phyloP scores from a whole-genome alignment of 306 rosid genomes.

The Inga leiocalycina region DNA sequence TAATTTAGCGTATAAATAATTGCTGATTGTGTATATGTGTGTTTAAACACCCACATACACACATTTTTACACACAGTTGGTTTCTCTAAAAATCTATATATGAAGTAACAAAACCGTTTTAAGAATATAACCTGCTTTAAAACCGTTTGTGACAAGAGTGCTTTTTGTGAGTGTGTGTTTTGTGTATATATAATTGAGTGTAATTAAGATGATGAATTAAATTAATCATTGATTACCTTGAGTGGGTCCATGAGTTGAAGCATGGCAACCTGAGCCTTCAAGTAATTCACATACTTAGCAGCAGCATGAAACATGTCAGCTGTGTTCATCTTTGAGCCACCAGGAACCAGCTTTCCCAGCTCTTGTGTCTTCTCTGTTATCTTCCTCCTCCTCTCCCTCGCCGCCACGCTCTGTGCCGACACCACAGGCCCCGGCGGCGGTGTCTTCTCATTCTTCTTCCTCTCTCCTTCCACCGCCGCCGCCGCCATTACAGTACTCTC shows the following conservation, averaged over 20 bases:
- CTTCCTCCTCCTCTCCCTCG: slow-evolving; percentile 84
- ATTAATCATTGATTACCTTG: slow-evolving; percentile 25
- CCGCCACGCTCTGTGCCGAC: slow-evolving; percentile 75
- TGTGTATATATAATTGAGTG: too few species aligned
- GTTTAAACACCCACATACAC: too few species aligned
- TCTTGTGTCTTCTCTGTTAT: slow-evolving; percentile 79
- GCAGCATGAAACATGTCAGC: slow-evolving; percentile 90
- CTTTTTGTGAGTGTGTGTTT: too few species aligned
- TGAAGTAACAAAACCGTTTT: too few species aligned
- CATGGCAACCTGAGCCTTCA: slow-evolving; percentile 69
- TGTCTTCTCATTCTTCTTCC: neutral
- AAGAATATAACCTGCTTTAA: too few species aligned
- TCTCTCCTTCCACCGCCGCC: neutral
- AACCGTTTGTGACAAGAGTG: too few species aligned
- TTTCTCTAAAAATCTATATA: too few species aligned
- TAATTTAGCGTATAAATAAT: too few species aligned
- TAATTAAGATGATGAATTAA: neutral
- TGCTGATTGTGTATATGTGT: too few species aligned
- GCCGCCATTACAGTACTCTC: neutral
- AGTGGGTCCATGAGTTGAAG: slow-evolving; percentile 53
- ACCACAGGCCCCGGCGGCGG: neutral
- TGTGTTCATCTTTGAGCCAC: slow-evolving; percentile 84
- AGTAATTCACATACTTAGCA: slow-evolving; percentile 64
- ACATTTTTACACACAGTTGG: too few species aligned
- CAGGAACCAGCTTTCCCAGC: slow-evolving; percentile 76